Percentiles rank a stretch among this genome's conserved stretches.
phyloP scores from a whole-genome alignment of 345 rosid genomes.

The Ailanthus altissimus region DNA sequence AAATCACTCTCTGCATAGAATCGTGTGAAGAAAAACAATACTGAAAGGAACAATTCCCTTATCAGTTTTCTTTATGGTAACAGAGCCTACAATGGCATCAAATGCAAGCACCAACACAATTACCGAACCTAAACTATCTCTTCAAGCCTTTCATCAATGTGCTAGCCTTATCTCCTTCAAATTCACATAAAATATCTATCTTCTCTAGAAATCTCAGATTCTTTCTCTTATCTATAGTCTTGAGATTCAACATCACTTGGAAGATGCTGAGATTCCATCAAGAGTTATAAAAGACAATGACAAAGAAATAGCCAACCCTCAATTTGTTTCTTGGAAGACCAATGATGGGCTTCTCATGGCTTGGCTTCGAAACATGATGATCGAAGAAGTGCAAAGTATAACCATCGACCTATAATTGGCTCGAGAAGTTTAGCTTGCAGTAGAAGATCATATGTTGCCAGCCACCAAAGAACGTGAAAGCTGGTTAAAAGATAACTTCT shows the following conservation, averaged over 20 bases:
- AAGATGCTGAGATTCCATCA: not conserved
- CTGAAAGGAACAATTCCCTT: no score
- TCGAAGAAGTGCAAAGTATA: not conserved
- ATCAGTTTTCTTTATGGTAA: not conserved
- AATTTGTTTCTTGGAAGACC: no score
- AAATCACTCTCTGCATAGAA: no score
- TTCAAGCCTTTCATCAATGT: not conserved
- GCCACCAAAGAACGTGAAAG: not conserved
- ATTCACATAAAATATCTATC: not conserved
- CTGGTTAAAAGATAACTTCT: not conserved
- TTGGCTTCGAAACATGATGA: not conserved
- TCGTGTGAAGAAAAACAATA: no score
- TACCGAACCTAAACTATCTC: not conserved
- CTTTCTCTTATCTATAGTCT: not conserved
- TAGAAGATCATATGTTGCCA: no score
- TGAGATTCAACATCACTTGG: not conserved
- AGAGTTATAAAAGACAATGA: not conserved
- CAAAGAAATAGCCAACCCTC: not conserved
- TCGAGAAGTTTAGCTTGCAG: not conserved
- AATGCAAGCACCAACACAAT: not conserved
- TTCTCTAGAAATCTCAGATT: not conserved
- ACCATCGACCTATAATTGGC: no score
- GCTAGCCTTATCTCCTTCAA: not conserved
- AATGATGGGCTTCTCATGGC: not conserved
- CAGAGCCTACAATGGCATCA: not conserved